phyloP scores from a whole-genome alignment of 2,329 filamentous ascomycete species.

The Trichoderma breve region DNA sequence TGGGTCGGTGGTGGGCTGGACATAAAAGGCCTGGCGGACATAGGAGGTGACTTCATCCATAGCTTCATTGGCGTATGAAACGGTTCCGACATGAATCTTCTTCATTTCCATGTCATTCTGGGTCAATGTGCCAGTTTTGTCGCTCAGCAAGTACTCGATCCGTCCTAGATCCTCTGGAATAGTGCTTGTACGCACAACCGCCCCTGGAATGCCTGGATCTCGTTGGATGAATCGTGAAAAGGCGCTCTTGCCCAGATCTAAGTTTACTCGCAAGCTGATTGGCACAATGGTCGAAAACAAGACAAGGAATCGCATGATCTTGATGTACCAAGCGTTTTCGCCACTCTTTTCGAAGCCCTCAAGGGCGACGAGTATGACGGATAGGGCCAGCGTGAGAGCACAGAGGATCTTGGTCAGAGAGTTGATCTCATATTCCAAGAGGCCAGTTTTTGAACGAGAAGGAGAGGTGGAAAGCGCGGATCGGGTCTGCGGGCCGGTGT shows the following conservation, averaged over 20 bases:
- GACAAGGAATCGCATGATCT: slow-evolving; percentile 96
- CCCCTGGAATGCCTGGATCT: slow-evolving; percentile 84
- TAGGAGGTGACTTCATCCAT: slow-evolving; percentile 96
- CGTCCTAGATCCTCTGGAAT: slow-evolving; percentile 95
- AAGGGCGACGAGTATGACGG: slow-evolving; percentile 81
- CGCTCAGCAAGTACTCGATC: slow-evolving; percentile 93
- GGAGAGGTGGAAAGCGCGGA: slow-evolving; percentile 90
- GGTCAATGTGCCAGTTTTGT: slow-evolving; percentile 97
- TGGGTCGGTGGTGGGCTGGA: slow-evolving; percentile 45
- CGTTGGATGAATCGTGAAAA: slow-evolving; percentile 95
- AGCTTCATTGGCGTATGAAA: slow-evolving; percentile 96
- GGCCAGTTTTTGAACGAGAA: slow-evolving; percentile 88
- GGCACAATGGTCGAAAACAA: slow-evolving; percentile 99
- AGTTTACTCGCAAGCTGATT: slow-evolving; percentile 91
- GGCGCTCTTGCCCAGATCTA: slow-evolving; percentile 95
- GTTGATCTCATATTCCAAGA: slow-evolving; percentile 96
- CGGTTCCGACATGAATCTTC: slow-evolving; percentile 96
- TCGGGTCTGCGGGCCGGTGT: slow-evolving; percentile 90
- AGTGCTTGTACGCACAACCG: slow-evolving; percentile 92
- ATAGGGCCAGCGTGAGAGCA: slow-evolving; percentile 79
- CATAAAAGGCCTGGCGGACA: slow-evolving; percentile 76
- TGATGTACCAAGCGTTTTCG: slow-evolving; percentile 81
- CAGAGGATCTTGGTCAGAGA: slow-evolving; percentile 95
- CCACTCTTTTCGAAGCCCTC: slow-evolving; percentile 72
- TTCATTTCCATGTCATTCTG: slow-evolving; percentile 99